phyloP scores from a whole-genome alignment of 2,329 filamentous ascomycete genomes.

The Xylaria sp. region DNA sequence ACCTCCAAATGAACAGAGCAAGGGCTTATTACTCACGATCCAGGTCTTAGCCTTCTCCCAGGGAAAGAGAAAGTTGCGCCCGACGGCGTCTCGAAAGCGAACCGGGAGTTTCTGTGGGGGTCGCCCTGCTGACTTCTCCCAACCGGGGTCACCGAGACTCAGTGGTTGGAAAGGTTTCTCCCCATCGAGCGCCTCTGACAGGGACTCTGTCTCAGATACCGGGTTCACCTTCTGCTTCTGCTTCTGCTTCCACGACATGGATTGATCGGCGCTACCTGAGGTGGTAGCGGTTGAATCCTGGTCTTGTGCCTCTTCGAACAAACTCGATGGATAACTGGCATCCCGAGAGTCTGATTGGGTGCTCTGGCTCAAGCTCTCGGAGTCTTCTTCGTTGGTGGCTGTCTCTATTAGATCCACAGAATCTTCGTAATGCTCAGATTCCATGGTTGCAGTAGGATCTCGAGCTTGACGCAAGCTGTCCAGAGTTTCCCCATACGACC shows the following conservation, averaged over 20 bases:
- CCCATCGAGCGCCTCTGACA: constrained; percentile 1
- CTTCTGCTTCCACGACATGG: constrained; percentile 21
- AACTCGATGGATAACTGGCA: constrained; percentile 13
- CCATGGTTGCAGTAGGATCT: not conserved
- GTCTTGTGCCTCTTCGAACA: constrained; percentile 15
- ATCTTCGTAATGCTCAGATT: not conserved
- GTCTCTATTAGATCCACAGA: not conserved
- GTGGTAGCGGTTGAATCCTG: not conserved
- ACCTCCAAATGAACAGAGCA: not conserved
- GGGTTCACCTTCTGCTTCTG: constrained; percentile 28
- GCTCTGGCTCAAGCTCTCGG: not conserved
- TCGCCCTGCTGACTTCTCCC: constrained; percentile 35
- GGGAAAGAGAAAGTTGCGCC: constrained; percentile 69
- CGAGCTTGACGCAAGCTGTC: not conserved
- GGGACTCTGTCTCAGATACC: constrained; percentile 15
- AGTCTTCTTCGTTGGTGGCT: not conserved
- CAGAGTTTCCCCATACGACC: not conserved
- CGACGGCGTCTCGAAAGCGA: constrained; percentile 69
- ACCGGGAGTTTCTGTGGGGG: constrained; percentile 55
- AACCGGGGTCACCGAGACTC: constrained; percentile 33
- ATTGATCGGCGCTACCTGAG: constrained; percentile 2
- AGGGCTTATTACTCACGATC: constrained; percentile 51
- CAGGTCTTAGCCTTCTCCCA: constrained; percentile 69
- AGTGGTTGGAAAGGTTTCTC: constrained; percentile 26
- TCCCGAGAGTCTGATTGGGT: constrained; percentile 7